These are phyloP conservation scores for Coffea canephora DNA, from an alignment of 257 asterid species.

Conservation along the genomic window DNA sequence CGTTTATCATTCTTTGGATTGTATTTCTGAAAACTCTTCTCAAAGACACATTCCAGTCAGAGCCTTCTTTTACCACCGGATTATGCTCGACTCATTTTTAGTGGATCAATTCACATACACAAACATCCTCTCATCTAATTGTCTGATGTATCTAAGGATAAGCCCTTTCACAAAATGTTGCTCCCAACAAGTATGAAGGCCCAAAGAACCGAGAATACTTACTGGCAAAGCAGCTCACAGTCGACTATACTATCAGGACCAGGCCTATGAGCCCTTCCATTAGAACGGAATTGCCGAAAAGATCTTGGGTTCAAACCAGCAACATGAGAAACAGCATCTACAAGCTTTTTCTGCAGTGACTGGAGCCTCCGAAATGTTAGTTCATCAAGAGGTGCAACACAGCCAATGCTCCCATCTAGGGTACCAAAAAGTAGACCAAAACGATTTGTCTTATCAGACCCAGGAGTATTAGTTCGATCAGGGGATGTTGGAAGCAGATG, in stretches of 20 bases:
- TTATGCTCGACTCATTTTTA: no score
- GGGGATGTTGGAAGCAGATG: constrained; percentile 78
- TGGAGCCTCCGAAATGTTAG: constrained; percentile 94
- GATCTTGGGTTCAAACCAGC: constrained; percentile 95
- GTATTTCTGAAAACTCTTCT: no score
- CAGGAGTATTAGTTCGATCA: constrained; percentile 56
- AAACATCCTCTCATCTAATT: background rate
- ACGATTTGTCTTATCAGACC: constrained; percentile 91
- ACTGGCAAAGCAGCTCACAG: constrained; percentile 87
- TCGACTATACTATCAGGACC: constrained; percentile 97
- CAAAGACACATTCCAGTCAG: no score
- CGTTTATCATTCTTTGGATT: no score
- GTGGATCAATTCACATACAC: background rate
- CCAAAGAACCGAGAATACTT: constrained; percentile 29
- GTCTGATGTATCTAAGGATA: background rate
- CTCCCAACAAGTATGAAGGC: background rate
- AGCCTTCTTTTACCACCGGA: no score
- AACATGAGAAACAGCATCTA: constrained; percentile 76
- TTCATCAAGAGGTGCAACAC: constrained; percentile 93
- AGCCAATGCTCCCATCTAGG: constrained; percentile 92
- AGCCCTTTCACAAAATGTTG: background rate
- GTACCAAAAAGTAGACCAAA: constrained; percentile 89
- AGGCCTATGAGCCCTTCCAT: constrained; percentile 97
- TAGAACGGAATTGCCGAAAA: constrained; percentile 73
- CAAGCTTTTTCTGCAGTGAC: constrained; percentile 92